Evolutionary conservation across 2,329 filamentous ascomycete genomes (phyloP), one percentile per base, ranked within the genome.

Genomic region (Thermothelomyces thermophilus): DNA sequence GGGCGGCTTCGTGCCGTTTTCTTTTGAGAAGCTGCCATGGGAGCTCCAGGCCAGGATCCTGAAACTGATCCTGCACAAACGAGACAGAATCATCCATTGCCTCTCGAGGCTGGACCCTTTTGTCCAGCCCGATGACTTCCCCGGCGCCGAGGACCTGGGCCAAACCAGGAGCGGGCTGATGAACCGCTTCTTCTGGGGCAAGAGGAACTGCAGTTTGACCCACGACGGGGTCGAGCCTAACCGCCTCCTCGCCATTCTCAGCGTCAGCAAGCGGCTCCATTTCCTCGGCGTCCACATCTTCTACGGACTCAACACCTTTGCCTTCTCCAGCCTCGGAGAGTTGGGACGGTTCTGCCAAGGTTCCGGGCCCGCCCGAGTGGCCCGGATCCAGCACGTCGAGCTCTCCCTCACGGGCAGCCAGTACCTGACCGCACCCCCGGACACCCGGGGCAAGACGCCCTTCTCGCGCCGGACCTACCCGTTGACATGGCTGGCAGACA

Each of bases 241-340:
- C 3, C 53, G 60, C 0, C 53, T 72, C 0, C 64, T 77, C 0
- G 60, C 59, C 0, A 60, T 67, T 0, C 62, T 78, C 0, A 30
- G 65, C 0, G 73, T 75, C 0, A 70, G 60, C 45, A 70, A 64
- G 48, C 56, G 61, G 1, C 73, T 71, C 66, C 58, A 65, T 42
- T 70, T 66, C 24, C 56, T 73, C 1, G 72, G 69, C 0, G 56
- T 62, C 2, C 68, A 71, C 50, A 53, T 70, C 2, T 77, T 77
- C 52, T 77, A 77, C 48, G 72, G 73, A 7, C 52, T 62, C 1
- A 78, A 78, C 55, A 72, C 63, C 0, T 77, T 77, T 52, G 70
- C 69, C 0, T 77, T 78, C 56, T 75, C 72, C n/a, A 74, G 70
- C n/a, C 60, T 78, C 0, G 74, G 75, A 40, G 74, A 78, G 58